Evolutionary conservation across 1,284 basidiomycete species (phyloP).

Genomic region (Ganoderma sinense): DNA sequence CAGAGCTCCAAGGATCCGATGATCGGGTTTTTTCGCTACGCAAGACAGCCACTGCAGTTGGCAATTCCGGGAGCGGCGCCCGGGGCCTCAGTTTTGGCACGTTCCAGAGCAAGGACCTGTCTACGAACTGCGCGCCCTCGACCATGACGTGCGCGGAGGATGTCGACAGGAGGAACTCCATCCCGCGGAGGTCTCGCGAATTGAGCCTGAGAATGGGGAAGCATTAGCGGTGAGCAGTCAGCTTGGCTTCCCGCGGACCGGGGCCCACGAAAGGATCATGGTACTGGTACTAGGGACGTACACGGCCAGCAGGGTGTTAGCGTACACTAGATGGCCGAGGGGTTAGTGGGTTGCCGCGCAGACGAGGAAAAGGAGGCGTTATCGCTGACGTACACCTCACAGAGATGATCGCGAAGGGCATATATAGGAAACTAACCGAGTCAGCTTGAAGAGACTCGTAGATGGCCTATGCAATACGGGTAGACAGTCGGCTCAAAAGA

Average conservation of each 20-base stretch:
- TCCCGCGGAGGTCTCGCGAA: conserved; percentile 12
- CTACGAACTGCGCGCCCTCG: conserved; percentile 2
- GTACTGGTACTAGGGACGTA: conserved; percentile 8
- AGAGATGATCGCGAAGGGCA: not conserved
- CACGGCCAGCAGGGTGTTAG: conserved; percentile 12
- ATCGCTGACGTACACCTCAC: conserved; percentile 3
- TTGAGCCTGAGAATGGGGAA: conserved; percentile 5
- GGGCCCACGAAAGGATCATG: not conserved
- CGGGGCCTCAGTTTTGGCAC: not conserved
- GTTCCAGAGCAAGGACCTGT: conserved; percentile 12
- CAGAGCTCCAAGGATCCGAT: not conserved
- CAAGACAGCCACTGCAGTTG: not conserved
- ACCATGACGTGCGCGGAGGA: not conserved
- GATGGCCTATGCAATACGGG: not conserved
- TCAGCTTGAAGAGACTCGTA: not conserved
- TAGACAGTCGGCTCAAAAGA: too few species aligned
- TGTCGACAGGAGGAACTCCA: conserved; percentile 11
- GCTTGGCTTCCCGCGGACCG: too few species aligned
- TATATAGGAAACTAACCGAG: not conserved
- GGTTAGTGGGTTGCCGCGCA: not conserved
- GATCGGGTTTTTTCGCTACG: not conserved
- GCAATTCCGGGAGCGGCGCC: not conserved
- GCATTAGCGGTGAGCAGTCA: not conserved
- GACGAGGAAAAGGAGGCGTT: not conserved
- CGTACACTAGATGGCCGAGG: conserved; percentile 5